A percentile compares a stretch with the other conserved stretches of the same genome.
These are phyloP conservation scores for Gaeumannomyces tritici DNA, from an alignment of 2,329 filamentous ascomycete species.

Conservation along the genomic window DNA sequence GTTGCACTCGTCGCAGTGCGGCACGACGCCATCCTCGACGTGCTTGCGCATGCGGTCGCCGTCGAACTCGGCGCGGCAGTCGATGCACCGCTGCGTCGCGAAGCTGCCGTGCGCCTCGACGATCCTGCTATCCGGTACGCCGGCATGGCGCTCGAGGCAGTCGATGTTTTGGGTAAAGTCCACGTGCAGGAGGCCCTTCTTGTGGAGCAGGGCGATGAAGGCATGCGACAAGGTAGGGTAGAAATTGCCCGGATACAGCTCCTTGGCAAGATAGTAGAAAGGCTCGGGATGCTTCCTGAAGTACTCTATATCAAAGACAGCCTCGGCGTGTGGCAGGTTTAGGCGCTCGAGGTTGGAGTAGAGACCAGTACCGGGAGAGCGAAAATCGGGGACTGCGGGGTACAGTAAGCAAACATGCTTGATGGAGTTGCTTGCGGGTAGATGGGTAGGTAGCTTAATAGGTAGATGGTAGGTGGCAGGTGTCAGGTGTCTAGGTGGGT, in stretches of 20 bases:
- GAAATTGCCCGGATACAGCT: conserved; percentile 86
- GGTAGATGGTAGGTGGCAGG: no score
- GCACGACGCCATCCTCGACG: conserved; percentile 58
- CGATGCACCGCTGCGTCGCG: conserved; percentile 79
- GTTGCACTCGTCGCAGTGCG: conserved; percentile 59
- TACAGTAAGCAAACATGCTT: background rate
- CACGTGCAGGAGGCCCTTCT: conserved; percentile 70
- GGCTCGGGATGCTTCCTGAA: conserved; percentile 77
- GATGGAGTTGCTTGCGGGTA: background rate
- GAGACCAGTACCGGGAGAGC: conserved; percentile 84
- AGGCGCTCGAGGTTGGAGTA: conserved; percentile 86
- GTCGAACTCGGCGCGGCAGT: conserved; percentile 66
- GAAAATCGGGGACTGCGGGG: conserved; percentile 67
- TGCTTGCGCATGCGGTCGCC: conserved; percentile 64
- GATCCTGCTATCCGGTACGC: conserved; percentile 71
- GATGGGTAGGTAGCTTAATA: background rate
- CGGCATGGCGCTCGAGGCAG: conserved; percentile 80
- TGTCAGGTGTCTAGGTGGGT: no score
- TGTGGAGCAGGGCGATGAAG: conserved; percentile 74
- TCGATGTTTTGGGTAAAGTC: conserved; percentile 98
- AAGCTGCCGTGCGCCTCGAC: conserved; percentile 94
- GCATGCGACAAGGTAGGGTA: conserved; percentile 82
- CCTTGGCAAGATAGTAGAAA: conserved; percentile 86
- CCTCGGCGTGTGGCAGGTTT: conserved; percentile 80
- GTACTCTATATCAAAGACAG: conserved; percentile 87